A percentile compares a stretch with the other conserved stretches of the same genome.
These are phyloP conservation scores for Eruca vesicaria DNA, from an alignment of 441 rosid genomes.

Conservation along the genomic window DNA sequence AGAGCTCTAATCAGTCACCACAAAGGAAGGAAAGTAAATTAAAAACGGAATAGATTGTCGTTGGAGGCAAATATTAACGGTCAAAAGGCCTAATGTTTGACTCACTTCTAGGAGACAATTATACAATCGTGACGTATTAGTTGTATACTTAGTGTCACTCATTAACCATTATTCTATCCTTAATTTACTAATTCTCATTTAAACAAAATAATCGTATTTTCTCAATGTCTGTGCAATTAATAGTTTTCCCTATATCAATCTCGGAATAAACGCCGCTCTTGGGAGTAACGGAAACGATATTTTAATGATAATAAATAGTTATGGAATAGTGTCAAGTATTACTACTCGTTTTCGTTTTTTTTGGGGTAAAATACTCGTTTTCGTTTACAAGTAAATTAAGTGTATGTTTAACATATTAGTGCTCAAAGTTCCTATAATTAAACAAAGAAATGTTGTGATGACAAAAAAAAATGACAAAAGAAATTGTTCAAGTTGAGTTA, in stretches of 20 bases:
- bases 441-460: not conserved
- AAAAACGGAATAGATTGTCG: conserved; percentile 4
- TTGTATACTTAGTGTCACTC: conserved; percentile 35
- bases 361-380: no score
- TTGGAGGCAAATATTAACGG: conserved; percentile 29
- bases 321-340: not conserved
- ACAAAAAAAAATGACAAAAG: not conserved
- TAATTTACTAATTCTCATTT: conserved; percentile 9
- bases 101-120: conserved; percentile 30
- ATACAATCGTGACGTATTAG: conserved; percentile 34
- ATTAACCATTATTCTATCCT: conserved; percentile 26
- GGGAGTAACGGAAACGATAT: not conserved
- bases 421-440: not conserved
- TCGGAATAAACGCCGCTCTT: conserved; percentile 25
- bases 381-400: not conserved
- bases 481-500: not conserved
- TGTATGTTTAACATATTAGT: not conserved
- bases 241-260: conserved; percentile 21
- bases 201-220: not conserved
- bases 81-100: conserved; percentile 38
- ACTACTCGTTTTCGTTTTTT: not conserved
- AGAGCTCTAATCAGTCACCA: not conserved
- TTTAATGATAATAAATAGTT: not conserved
- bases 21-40: not conserved
- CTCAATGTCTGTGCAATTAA: not conserved